Evolutionary conservation across 306 rosid genomes (phyloP).

Genomic region (Ochetophila trinervis): DNA sequence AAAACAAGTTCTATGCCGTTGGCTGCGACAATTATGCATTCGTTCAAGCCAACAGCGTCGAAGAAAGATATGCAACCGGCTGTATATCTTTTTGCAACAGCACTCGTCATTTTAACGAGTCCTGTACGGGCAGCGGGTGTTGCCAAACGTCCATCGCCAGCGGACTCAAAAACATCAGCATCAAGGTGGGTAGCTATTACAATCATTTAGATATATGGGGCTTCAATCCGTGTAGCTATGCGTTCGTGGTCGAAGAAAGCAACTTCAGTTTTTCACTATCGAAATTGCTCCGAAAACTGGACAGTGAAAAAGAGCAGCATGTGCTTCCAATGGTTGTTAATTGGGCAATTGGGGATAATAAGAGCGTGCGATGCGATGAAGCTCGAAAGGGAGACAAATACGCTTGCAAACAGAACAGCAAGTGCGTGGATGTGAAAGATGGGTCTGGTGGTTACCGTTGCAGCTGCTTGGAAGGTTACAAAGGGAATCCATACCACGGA

Average conservation of each 20-base stretch:
- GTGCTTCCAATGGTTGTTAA: conserved; percentile 30
- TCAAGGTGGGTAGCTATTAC: accelerated
- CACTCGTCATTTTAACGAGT: not conserved
- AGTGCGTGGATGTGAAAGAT: too few species aligned
- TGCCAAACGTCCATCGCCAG: conserved; percentile 33
- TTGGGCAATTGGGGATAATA: conserved; percentile 45
- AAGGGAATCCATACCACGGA: too few species aligned
- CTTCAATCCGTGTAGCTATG: conserved; percentile 32
- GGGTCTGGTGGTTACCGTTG: too few species aligned
- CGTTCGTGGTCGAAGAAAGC: conserved; percentile 19
- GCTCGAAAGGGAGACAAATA: too few species aligned
- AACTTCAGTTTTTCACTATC: conserved; percentile 7
- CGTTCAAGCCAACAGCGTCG: accelerated
- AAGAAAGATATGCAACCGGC: conserved; percentile 13
- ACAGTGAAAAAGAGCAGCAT: accelerated
- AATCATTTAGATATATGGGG: not conserved
- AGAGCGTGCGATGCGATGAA: too few species aligned
- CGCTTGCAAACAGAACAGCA: too few species aligned
- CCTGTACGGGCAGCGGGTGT: conserved; percentile 42
- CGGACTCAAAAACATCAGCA: not conserved
- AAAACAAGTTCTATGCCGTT: too few species aligned
- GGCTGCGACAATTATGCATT: conserved; percentile 33
- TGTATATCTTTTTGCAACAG: conserved; percentile 28
- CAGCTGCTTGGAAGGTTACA: too few species aligned
- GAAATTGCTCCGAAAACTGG: not conserved